A percentile compares a stretch with the other conserved stretches of the same genome.
Conservation (phyloP, 2,329 filamentous ascomycete genomes). For the Sporothrix brasiliensis region DNA sequence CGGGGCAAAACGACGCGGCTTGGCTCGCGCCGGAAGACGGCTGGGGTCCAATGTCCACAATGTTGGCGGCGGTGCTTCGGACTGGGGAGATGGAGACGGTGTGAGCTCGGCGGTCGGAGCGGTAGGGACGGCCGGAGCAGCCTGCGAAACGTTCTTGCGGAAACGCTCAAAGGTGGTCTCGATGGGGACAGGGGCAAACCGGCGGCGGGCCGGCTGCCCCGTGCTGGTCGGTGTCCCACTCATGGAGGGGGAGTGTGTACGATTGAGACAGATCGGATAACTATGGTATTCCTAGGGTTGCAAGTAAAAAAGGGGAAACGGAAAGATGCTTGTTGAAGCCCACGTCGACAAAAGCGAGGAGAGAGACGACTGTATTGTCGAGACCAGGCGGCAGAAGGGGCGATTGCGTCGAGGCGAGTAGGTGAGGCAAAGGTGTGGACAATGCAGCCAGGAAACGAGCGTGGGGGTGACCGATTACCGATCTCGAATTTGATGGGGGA, state of each 20-base stretch:
- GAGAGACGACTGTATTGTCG: neutral
- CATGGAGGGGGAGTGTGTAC: conserved; percentile 6
- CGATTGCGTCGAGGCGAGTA: neutral
- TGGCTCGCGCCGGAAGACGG: neutral
- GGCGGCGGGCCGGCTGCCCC: conserved; percentile 44
- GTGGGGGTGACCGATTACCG: conserved; percentile 6
- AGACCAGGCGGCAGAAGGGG: neutral
- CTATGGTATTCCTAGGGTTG: neutral
- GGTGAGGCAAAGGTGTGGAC: neutral
- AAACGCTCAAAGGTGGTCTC: conserved; percentile 69
- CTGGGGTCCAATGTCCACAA: conserved; percentile 30
- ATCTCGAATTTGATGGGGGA: too few relatives aligned
- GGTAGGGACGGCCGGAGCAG: conserved; percentile 32
- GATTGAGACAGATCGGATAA: neutral
- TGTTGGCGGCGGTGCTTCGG: conserved; percentile 34
- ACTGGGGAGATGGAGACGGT: conserved; percentile 60
- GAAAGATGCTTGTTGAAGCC: neutral
- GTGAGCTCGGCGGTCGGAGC: conserved; percentile 52
- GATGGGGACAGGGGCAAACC: conserved; percentile 70
- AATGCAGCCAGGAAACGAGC: conserved; percentile 25
- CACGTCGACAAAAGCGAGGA: neutral
- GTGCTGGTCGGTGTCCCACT: conserved; percentile 3
- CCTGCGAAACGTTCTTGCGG: conserved; percentile 46
- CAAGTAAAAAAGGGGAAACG: neutral
- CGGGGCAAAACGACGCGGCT: conserved; percentile 65